Conservation (phyloP, 139 green algal genomes). For the Chlorella sp. region DNA sequence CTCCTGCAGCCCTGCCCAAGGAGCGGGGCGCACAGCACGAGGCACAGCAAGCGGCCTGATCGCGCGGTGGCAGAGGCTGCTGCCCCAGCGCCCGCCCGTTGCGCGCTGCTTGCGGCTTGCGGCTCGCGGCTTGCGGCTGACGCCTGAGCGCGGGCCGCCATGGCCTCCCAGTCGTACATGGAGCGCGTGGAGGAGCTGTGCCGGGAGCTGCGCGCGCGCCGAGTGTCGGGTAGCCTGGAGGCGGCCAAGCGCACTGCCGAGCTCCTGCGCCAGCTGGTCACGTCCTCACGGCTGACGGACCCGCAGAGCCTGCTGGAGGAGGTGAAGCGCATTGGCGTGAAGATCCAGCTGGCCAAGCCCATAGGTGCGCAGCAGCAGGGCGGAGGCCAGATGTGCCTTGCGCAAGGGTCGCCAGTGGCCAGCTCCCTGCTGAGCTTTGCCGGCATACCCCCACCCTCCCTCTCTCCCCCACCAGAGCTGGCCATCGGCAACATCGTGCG, state of each 20-base stretch:
- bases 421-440: too few relatives aligned
- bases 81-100: too few relatives aligned
- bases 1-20: too few relatives aligned
- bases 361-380: conserved; percentile 74
- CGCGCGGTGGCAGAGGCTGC: too few relatives aligned
- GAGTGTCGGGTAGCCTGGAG: conserved; percentile 65
- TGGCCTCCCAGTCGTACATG: background rate
- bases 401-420: too few relatives aligned
- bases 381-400: too few relatives aligned
- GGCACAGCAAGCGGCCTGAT: too few relatives aligned
- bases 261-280: conserved; percentile 75
- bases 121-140: too few relatives aligned
- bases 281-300: conserved; percentile 57
- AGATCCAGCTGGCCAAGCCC: conserved; percentile 77
- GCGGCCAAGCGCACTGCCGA: conserved; percentile 79
- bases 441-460: too few relatives aligned
- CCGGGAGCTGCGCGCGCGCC: conserved; percentile 56
- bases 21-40: too few relatives aligned
- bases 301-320: conserved; percentile 69
- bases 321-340: conserved; percentile 66
- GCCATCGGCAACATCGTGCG: conserved; percentile 93
- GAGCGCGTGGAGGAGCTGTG: conserved; percentile 72
- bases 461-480: conserved; percentile 73
- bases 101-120: too few relatives aligned
- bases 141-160: background rate